phyloP scores from a whole-genome alignment of 139 green algal species.

The Haematococcus sp. region DNA sequence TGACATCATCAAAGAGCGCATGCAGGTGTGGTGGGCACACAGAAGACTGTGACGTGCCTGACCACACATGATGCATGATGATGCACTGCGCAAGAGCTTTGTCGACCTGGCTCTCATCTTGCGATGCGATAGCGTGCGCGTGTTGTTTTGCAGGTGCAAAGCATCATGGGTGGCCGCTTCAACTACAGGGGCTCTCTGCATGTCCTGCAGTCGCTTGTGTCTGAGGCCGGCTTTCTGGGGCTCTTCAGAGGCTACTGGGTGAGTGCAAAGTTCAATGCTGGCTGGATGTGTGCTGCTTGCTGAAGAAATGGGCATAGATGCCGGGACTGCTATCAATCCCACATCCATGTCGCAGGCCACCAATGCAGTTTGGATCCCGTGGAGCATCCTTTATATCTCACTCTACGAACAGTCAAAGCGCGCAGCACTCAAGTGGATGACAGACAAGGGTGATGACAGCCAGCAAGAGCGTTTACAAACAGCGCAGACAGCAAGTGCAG shows the following conservation, averaged over 20 bases:
- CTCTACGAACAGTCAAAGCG: slow-evolving; percentile 63
- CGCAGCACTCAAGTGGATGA: slow-evolving; percentile 6
- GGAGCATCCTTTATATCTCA: slow-evolving; percentile 78
- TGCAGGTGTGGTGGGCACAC: slow-evolving; percentile 63
- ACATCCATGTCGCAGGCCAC: no score
- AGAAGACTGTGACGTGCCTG: no score
- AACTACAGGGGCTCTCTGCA: slow-evolving; percentile 13
- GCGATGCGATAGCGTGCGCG: not conserved
- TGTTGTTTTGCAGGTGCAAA: slow-evolving; percentile 33
- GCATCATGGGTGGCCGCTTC: slow-evolving; percentile 33
- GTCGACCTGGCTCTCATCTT: not conserved
- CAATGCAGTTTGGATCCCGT: slow-evolving; percentile 80
- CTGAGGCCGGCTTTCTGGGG: slow-evolving; percentile 20
- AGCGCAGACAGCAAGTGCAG: no score
- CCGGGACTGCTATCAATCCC: no score
- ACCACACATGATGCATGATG: not conserved
- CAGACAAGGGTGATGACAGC: no score
- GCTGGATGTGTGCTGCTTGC: not conserved
- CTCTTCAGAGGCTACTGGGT: slow-evolving; percentile 47
- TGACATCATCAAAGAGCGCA: slow-evolving; percentile 88
- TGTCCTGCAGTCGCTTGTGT: slow-evolving; percentile 13
- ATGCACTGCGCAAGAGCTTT: not conserved
- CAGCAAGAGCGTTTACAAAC: no score
- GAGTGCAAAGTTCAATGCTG: no score
- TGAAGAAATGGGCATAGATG: no score